These are phyloP conservation scores for Dendrobium catenatum DNA, from an alignment of 106 monocot genomes.

Conservation along the genomic window DNA sequence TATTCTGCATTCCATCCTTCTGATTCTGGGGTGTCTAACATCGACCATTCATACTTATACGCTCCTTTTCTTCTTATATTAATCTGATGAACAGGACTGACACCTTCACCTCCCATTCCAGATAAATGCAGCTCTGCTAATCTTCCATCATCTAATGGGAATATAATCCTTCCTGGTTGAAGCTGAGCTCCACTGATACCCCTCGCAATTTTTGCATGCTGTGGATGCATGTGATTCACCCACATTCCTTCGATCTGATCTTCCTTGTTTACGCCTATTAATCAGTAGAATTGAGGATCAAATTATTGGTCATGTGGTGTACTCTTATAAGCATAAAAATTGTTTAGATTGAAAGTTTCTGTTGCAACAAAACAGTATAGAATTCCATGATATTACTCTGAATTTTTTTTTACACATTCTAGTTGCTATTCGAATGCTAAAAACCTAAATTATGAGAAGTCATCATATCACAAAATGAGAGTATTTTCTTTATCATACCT, in stretches of 20 bases:
- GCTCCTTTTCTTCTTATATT: slow-evolving; percentile 38
- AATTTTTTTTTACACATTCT: too few relatives aligned
- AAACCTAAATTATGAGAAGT: too few relatives aligned
- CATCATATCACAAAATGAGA: too few relatives aligned
- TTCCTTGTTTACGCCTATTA: slow-evolving; percentile 26
- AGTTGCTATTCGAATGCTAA: too few relatives aligned
- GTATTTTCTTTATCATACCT: slow-evolving; percentile 23
- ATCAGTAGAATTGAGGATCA: slow-evolving; percentile 8
- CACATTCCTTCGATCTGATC: slow-evolving; percentile 38
- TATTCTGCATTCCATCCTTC: slow-evolving; percentile 98
- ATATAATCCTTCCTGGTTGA: slow-evolving; percentile 65
- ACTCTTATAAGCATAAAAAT: too few relatives aligned
- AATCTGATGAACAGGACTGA: slow-evolving; percentile 38
- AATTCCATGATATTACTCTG: too few relatives aligned
- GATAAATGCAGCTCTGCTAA: slow-evolving; percentile 74
- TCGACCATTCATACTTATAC: slow-evolving; percentile 71
- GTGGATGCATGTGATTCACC: slow-evolving; percentile 74
- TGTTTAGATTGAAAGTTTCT: too few relatives aligned
- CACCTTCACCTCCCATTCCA: slow-evolving; percentile 47
- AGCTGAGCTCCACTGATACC: slow-evolving; percentile 56
- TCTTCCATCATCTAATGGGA: slow-evolving; percentile 80
- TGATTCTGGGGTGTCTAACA: slow-evolving; percentile 76
- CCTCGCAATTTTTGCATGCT: slow-evolving; percentile 67
- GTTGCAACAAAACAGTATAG: too few relatives aligned
- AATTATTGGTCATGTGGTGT: not conserved